phyloP scores from a whole-genome alignment of 306 rosid species.

The Pyrus pyrifolia region DNA sequence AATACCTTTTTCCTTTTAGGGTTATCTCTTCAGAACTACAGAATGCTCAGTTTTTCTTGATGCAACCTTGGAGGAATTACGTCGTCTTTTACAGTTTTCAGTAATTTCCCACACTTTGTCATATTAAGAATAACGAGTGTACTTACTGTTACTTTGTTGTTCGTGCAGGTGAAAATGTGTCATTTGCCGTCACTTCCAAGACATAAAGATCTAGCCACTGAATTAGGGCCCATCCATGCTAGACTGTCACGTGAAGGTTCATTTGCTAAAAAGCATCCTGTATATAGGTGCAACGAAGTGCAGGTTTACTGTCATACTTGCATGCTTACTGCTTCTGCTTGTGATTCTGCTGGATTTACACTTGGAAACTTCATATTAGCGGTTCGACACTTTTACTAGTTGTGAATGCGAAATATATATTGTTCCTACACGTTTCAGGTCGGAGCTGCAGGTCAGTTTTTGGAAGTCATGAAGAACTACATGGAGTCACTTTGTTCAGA shows the following conservation, averaged over 20 bases:
- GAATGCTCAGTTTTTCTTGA: neutral
- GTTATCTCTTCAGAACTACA: neutral
- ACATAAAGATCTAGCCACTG: conserved; percentile 55
- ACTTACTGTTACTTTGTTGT: neutral
- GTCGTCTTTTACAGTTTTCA: neutral
- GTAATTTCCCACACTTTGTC: neutral
- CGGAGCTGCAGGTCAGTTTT: conserved; percentile 57
- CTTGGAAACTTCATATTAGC: no score
- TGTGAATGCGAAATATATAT: neutral
- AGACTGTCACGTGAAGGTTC: conserved; percentile 43
- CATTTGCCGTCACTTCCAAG: conserved; percentile 70
- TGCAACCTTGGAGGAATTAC: neutral
- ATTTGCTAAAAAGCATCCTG: conserved; percentile 65
- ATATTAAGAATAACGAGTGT: neutral
- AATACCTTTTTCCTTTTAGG: neutral
- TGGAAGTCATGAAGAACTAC: conserved; percentile 55
- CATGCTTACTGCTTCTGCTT: conserved; percentile 7
- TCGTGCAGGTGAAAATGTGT: conserved; percentile 57
- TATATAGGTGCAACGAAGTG: conserved; percentile 78
- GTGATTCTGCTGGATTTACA: neutral
- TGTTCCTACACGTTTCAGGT: conserved; percentile 40
- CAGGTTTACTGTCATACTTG: conserved; percentile 54
- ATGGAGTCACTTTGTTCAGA: conserved; percentile 80
- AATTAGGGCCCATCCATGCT: conserved; percentile 68
- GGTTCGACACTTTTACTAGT: neutral